Percentiles rank a stretch among this genome's conserved stretches.
These are phyloP conservation scores for Ophiocordyceps australis DNA, from an alignment of 2,329 filamentous ascomycete genomes.

Conservation along the genomic window DNA sequence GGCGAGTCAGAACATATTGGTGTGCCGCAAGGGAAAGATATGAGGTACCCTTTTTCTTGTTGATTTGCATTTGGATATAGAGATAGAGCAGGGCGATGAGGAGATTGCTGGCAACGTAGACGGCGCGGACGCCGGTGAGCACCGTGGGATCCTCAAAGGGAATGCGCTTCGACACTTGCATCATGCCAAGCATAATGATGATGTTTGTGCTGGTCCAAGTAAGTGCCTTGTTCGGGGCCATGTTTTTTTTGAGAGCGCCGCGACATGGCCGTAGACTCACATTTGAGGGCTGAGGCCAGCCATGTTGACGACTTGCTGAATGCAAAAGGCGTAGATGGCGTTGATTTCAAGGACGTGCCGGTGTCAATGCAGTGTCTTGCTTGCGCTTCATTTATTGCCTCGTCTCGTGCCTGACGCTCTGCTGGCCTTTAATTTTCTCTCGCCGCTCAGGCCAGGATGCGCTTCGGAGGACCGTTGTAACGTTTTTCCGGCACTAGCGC, in stretches of 20 bases:
- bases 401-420: too few species aligned
- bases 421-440: too few species aligned
- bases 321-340: conserved; percentile 1
- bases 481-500: too few species aligned
- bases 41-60: conserved; percentile 83
- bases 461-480: too few species aligned
- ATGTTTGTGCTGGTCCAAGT: conserved; percentile 55
- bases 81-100: conserved; percentile 74
- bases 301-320: too few species aligned
- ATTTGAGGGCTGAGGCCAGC: conserved; percentile 43
- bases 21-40: not conserved
- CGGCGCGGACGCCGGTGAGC: conserved; percentile 34
- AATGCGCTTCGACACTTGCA: conserved; percentile 93
- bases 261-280: too few species aligned
- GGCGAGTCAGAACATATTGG: conserved; percentile 3
- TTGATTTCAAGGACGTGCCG: too few species aligned
- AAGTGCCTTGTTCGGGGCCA: too few species aligned
- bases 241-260: too few species aligned
- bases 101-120: conserved; percentile 47
- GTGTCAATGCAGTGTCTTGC: too few species aligned
- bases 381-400: too few species aligned
- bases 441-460: too few species aligned
- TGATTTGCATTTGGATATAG: conserved; percentile 71
- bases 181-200: conserved; percentile 90
- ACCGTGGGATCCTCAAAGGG: conserved; percentile 70